Base-by-base conservation (phyloP, 352 stramenopile genomes). In the Peronospora farinosa region DNA sequence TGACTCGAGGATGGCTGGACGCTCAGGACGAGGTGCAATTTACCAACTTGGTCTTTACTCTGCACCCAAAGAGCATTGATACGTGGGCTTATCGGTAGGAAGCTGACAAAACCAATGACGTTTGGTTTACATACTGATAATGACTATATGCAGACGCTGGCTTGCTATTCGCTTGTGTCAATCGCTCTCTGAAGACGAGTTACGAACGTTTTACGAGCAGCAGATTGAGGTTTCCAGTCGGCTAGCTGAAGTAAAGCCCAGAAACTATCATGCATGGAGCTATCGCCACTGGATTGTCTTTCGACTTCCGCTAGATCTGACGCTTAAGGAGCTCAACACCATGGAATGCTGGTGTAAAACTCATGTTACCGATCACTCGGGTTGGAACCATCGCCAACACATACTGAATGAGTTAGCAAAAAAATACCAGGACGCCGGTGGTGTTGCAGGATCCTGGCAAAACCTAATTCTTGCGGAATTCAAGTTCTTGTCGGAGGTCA, bases 211-310 rank as follows among this genome's bases (percentile, higher is more conserved):
- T 58, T 86, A 72, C 28, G 11, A 60, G 5, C 48, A 72, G 7
- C 75, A 92, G 49, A 59, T 86, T 12, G 46, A 60, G 0, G 38
- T 83, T 32, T 89, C 78, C 49, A 54, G 39, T 32, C 57, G 63
- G 12, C 47, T 92, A 15, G 64, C 77, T 0, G 79, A 92, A 47
- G 63, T 72, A 11, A 82, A 84, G 41, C 60, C 77, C 3, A 77
- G 78, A 40, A 92, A 92, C 52, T 92, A 92, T 44, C 78, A 90
- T 58, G 78, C 82, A 17, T 92, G 82, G 82, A 90, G 78, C 49
- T 91, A 85, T 50, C 77, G 82, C 7, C 81, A 90, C 50, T 88
- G 77, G 73, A 65, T 90, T 33, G 66, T 83, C 37, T 79, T 61
- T 10, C 51, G 63, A 9, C 54, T 84, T n/a, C 25, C 57, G 0